Percentiles rank a stretch among this genome's conserved stretches.
Evolutionary conservation across 2,329 filamentous ascomycete species (phyloP).

Genomic region (Sclerotinia trifoliorum): DNA sequence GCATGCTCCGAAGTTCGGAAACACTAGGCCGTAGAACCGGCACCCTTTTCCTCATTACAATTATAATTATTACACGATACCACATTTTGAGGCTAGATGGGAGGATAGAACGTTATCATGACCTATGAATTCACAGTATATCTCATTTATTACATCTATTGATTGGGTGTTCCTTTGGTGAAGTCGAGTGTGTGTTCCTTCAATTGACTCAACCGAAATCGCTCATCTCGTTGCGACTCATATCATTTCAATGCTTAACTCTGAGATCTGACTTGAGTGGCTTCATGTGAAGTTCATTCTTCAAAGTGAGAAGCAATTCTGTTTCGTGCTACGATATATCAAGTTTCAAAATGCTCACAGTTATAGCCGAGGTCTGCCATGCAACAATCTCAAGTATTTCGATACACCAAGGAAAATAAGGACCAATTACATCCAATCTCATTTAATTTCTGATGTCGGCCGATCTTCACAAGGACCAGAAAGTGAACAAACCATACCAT

Average conservation of each 20-base stretch:
- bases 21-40: background rate
- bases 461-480: background rate
- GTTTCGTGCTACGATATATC: background rate
- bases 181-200: background rate
- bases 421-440: background rate
- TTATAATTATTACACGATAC: background rate
- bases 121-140: background rate
- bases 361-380: background rate
- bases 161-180: background rate
- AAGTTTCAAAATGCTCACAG: background rate
- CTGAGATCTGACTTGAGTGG: background rate
- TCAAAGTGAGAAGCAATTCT: background rate
- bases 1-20: background rate
- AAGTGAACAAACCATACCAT: background rate
- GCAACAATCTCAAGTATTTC: background rate
- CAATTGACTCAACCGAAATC: background rate
- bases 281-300: background rate
- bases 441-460: background rate
- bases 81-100: background rate
- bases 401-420: conserved; percentile 1
- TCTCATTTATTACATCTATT: background rate
- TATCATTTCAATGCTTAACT: background rate
- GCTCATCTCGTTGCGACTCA: background rate
- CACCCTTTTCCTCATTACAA: background rate
- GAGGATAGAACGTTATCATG: background rate